Base-by-base conservation (phyloP, 805 yeast species). In the Lachancea quebecensis region DNA sequence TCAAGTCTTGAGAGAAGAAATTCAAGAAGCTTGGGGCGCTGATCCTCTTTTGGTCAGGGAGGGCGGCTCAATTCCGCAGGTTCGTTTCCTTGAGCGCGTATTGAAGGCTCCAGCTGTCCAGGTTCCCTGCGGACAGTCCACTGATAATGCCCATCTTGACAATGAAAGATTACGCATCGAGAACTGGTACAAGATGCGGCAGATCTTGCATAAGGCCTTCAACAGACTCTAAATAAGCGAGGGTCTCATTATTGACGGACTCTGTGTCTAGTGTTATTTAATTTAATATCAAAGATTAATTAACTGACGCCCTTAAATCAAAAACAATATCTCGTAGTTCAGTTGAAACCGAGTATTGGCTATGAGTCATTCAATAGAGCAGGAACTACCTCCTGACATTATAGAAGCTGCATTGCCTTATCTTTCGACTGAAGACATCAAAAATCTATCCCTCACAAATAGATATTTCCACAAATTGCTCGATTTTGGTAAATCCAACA, bases 1-100 rank as follows among this genome's bases (percentile, higher is more conserved):
- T 62, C 73, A 77, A 54, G 72, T 84, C 8, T 68, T 93, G 31
- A 71, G 74, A 44, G 68, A 77, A 18, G 87, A 85, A 41, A 70
- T 91, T 29, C 66, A 69, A 35, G 62, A 69, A 3, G 85, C 81
- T 45, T 91, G 99, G 99, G 79, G 77, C 0, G 67, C 71, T 10
- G 86, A 85, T 44, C 97, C 98, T 2, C 67, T 91, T 35, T 82
- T 81, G 49, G 86, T 93, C 29, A 77, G 98, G 52, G 99, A 93
- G 68, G 99, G 99, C 49, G 99, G 99, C 0, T 87, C 97, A 0
- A 89, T 91, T 61, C 97, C 99, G 1, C 82, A 91, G 10, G 81
- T 93, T 7, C 68, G 96, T 50, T 84, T 83, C 49, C 67, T 91
- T 52, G 99, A 91, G 56, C 85, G 85, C 62, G 70, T 75, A 10